phyloP scores from a whole-genome alignment of 257 asterid genomes.

The Solanum sparsipilum region DNA sequence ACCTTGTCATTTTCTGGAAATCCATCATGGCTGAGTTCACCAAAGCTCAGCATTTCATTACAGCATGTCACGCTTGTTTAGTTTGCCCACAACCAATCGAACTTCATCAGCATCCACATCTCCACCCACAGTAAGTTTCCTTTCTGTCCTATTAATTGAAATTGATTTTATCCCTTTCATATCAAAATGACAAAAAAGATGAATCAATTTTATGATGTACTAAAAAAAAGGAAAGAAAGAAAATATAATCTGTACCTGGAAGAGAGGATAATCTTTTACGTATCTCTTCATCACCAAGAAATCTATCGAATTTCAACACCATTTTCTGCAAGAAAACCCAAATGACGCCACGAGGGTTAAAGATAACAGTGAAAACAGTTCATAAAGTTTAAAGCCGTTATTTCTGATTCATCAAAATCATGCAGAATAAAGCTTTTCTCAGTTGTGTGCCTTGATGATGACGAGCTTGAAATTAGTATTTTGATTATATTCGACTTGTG shows the following conservation, averaged over 20 bases:
- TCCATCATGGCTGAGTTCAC: too few relatives aligned
- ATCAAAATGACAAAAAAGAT: background rate
- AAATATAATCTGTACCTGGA: too few relatives aligned
- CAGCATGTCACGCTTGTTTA: too few relatives aligned
- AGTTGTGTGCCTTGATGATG: background rate
- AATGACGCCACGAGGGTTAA: background rate
- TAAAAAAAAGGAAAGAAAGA: background rate
- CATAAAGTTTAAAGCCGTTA: background rate
- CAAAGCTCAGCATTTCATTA: too few relatives aligned
- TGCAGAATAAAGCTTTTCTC: background rate
- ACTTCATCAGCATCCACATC: background rate
- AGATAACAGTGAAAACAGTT: background rate
- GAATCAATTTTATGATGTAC: too few relatives aligned
- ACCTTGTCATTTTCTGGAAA: too few relatives aligned
- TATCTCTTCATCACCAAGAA: too few relatives aligned
- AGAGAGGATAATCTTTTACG: too few relatives aligned
- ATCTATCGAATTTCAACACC: too few relatives aligned
- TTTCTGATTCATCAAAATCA: background rate
- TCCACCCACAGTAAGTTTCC: background rate
- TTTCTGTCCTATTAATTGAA: accelerated
- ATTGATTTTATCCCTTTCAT: background rate
- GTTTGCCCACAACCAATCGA: too few relatives aligned
- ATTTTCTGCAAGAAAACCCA: background rate
- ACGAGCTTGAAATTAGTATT: background rate
- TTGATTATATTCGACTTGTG: background rate